Percentiles rank a stretch among this genome's conserved stretches.
Conservation (phyloP, 768 basidiomycete genomes). For the Lyophyllum atratum region DNA sequence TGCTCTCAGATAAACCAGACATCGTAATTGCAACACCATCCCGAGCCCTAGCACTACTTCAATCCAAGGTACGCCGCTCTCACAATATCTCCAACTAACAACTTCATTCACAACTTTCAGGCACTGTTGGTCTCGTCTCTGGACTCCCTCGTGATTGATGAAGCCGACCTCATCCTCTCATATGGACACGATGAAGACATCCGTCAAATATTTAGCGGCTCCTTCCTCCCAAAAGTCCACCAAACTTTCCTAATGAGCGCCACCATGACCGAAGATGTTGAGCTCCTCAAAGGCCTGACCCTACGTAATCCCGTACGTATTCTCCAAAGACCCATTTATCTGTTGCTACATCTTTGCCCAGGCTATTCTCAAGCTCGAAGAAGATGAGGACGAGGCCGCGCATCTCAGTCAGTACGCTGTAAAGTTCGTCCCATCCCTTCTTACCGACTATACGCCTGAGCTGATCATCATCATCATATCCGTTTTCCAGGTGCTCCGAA, state of each 20-base stretch:
- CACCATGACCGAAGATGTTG: slow-evolving; percentile 96
- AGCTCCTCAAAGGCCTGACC: slow-evolving; percentile 83
- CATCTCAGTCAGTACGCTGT: slow-evolving; percentile 86
- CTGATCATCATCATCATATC: not conserved
- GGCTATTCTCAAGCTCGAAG: slow-evolving; percentile 87
- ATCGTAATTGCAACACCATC: slow-evolving; percentile 82
- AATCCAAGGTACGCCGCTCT: slow-evolving; percentile 59
- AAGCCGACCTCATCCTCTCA: slow-evolving; percentile 95
- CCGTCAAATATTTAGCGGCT: slow-evolving; percentile 65
- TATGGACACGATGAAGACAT: slow-evolving; percentile 96
- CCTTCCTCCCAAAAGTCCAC: slow-evolving; percentile 76
- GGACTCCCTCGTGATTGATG: slow-evolving; percentile 92
- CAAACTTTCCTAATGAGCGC: slow-evolving; percentile 97
- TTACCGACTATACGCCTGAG: not conserved
- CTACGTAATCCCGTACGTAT: slow-evolving; percentile 81
- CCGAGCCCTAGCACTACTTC: slow-evolving; percentile 64
- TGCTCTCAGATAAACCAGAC: slow-evolving; percentile 69
- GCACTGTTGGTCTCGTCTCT: slow-evolving; percentile 64
- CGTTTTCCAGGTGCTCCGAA: slow-evolving; percentile 76
- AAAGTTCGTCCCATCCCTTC: slow-evolving; percentile 41
- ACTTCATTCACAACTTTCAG: slow-evolving; percentile 32
- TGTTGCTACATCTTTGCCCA: slow-evolving; percentile 28
- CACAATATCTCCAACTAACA: not conserved
- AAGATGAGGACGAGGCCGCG: slow-evolving; percentile 80
- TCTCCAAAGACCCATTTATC: not conserved